Percentiles rank a stretch among this genome's conserved stretches.
Conservation (phyloP, 371 early-diverging fungal genomes). For the Lichtheimia hyalospora region DNA sequence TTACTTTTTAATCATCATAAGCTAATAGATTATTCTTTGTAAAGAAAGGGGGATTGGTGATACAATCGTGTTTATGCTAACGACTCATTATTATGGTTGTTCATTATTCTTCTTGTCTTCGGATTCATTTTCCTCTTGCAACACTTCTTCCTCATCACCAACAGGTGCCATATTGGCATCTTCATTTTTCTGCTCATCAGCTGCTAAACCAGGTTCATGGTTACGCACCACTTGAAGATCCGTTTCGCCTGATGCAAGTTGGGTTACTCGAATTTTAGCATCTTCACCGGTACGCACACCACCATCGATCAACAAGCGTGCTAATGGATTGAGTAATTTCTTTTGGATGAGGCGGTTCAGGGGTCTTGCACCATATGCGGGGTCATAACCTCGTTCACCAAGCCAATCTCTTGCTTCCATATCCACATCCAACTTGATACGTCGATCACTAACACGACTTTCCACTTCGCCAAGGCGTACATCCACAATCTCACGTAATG, state of each 20-base stretch:
- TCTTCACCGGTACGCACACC: conserved; percentile 68
- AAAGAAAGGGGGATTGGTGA: too few species aligned
- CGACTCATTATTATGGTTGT: not conserved
- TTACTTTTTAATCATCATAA: too few species aligned
- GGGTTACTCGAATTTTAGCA: conserved; percentile 43
- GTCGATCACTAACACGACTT: conserved; percentile 72
- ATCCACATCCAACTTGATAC: conserved; percentile 71
- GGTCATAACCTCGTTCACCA: conserved; percentile 79
- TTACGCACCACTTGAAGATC: conserved; percentile 39
- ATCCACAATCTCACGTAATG: conserved; percentile 77
- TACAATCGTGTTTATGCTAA: too few species aligned
- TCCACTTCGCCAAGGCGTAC: conserved; percentile 77
- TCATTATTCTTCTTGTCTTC: conserved; percentile 18
- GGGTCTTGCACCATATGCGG: conserved; percentile 85
- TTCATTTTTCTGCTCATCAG: conserved; percentile 22
- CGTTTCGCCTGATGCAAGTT: conserved; percentile 29
- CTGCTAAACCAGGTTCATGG: conserved; percentile 30
- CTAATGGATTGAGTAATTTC: conserved; percentile 78
- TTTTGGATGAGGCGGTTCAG: conserved; percentile 84
- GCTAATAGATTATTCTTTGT: too few species aligned
- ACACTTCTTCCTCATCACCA: conserved; percentile 38
- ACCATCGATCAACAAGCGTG: conserved; percentile 77
- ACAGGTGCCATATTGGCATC: conserved; percentile 41
- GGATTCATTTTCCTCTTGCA: conserved; percentile 16
- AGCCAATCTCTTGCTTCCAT: conserved; percentile 75